These are phyloP conservation scores for Calonectria ilicicola DNA, from an alignment of 2,329 filamentous ascomycete species.

Conservation along the genomic window DNA sequence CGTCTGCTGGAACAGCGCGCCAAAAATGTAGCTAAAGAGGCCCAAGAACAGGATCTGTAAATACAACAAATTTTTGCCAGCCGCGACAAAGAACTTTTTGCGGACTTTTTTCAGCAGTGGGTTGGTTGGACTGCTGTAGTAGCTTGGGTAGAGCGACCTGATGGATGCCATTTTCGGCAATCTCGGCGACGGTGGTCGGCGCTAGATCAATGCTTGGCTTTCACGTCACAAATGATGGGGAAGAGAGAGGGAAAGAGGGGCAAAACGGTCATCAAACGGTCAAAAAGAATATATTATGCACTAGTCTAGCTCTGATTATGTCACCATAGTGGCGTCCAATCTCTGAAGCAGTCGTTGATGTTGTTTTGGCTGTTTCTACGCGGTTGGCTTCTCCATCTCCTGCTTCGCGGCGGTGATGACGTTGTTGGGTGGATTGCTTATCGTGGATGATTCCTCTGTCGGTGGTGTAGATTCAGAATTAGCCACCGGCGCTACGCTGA, in stretches of 20 bases:
- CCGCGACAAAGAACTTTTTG: slow-evolving; percentile 31
- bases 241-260: not conserved
- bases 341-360: not conserved
- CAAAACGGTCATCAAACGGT: too few relatives aligned
- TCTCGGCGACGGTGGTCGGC: not conserved
- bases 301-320: not conserved
- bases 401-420: not conserved
- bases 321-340: not conserved
- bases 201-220: not conserved
- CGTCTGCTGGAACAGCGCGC: slow-evolving; percentile 34
- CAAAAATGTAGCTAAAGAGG: slow-evolving; percentile 40
- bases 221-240: not conserved
- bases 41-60: slow-evolving; percentile 56
- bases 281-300: not conserved
- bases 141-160: slow-evolving; percentile 27
- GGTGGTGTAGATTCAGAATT: not conserved
- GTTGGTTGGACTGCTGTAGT: slow-evolving; percentile 21
- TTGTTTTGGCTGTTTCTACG: not conserved
- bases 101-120: slow-evolving; percentile 19
- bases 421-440: too few relatives aligned
- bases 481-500: too few relatives aligned
- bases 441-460: not conserved
- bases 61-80: slow-evolving; percentile 29
- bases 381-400: not conserved
- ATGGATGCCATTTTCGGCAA: slow-evolving; percentile 14